phyloP scores from a whole-genome alignment of 257 asterid species.

The Nicotiana sylvestris region DNA sequence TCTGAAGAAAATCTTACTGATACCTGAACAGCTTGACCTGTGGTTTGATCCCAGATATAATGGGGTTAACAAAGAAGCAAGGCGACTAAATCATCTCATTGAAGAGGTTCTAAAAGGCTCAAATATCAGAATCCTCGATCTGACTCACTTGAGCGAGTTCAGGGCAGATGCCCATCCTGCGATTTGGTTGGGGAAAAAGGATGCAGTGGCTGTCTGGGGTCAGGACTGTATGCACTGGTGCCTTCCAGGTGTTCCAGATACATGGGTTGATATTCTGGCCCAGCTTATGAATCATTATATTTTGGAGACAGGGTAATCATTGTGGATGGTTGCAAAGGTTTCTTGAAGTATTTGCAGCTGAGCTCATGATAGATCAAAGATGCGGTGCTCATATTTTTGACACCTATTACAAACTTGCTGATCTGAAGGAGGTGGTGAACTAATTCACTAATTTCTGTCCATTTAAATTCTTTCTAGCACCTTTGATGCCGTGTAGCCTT shows the following conservation, averaged over 20 bases:
- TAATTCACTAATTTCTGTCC: background rate
- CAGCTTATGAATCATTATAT: constrained; percentile 42
- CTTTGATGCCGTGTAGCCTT: background rate
- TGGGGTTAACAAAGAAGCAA: constrained; percentile 88
- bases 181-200: constrained; percentile 88
- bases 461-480: background rate
- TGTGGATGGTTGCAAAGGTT: background rate
- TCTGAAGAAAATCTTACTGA: constrained; percentile 15
- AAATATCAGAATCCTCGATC: constrained; percentile 49
- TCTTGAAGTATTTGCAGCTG: background rate
- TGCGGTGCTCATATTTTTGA: background rate
- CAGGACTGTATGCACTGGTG: constrained; percentile 99
- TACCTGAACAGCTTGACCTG: constrained; percentile 62
- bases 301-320: constrained; percentile 32
- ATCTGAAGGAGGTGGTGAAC: background rate
- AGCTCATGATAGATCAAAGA: background rate
- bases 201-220: constrained; percentile 89
- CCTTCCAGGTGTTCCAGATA: constrained; percentile 92
- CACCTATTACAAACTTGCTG: background rate
- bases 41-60: constrained; percentile 84
- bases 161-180: constrained; percentile 97
- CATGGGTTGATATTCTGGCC: constrained; percentile 88
- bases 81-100: constrained; percentile 56
- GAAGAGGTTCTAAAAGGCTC: constrained; percentile 52
- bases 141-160: constrained; percentile 76